Base-by-base conservation (phyloP, 2,329 filamentous ascomycete species). In the Davidsoniella virescens region DNA sequence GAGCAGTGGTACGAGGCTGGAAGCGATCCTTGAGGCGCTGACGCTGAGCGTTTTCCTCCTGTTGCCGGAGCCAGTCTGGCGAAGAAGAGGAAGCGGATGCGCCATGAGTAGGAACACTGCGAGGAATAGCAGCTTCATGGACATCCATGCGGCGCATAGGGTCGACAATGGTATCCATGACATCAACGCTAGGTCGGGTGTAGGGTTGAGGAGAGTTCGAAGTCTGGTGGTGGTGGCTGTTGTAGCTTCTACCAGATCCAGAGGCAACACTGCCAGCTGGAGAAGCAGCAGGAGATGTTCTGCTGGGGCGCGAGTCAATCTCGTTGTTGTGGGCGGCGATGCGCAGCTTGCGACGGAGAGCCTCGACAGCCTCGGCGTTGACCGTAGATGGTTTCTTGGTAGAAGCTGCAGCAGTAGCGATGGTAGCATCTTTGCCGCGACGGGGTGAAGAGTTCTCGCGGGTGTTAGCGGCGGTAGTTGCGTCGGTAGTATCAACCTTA, bases 11-110 rank as follows among this genome's bases (percentile, higher is more conserved):
- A 17, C 44, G 44, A 8, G 44, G 44, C 4, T 18, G 36, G 26
- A 48, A 33, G n/a, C 46, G 36, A 29, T 16, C 44, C 44, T 47
- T 47, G 44, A 47, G 44, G 36, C 44, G 36, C 33, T 47, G 29
- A 33, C 44, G 44, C 29, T 38, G 16, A 4, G 44, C 44, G 5
- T 25, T 37, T 5, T 47, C 33, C 23, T 47, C 44, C 9, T 47
- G 44, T n/a, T 38, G 33, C 33, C 38, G 33, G 17, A 25, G 29
- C 44, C 44, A 47, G 23, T 8, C 10, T n/a, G 33, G 29, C 33
- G 29, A 33, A 33, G 29, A 33, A 33, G 29, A 33, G 29, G 29
- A 12, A 12, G 29, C 9, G 8, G 29, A 9, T 33, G 29, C 29
- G 29, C 29, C 29, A 33, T 33, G 29, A 33, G 29, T 33, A 33